Base-by-base conservation (phyloP, 768 basidiomycete genomes). In the Mrakia hoshinonis region DNA sequence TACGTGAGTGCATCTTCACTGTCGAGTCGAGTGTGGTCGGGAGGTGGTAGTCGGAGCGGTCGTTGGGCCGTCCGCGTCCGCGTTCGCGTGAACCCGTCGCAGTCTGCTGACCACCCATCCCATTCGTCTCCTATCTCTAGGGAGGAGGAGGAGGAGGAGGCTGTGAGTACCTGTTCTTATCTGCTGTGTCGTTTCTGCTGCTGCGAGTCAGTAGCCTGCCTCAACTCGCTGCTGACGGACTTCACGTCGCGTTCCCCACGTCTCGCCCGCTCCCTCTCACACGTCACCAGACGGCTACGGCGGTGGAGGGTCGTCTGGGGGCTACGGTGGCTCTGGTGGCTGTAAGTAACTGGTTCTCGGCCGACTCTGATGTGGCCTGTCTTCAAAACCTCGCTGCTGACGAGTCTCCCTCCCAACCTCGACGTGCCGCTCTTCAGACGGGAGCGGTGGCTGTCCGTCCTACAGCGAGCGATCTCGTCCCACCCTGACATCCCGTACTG, bases 91-190 rank as follows among this genome's bases (percentile, higher is more conserved):
- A n/a, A 52, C 51, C n/a, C n/a, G 51, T 52, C 51, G 22, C 51
- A 26, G 51, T 4, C 7, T 12, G 54, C 54, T 55, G 54, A 55
- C 54, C 29, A 4, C 13, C 4, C 26, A 24, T 51, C 20, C 54
- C 11, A 3, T 15, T 31, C 20, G 4, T 15, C 7, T 55, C 26
- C 10, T 2, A 0, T 34, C 5, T 18, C 3, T 29, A 55, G 54
- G 54, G 54, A 55, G 54, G 54, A 55, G 54, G 58, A 60, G 58
- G 54, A 55, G 49, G 49, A 58, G 58, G 58, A 61, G 58, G 58
- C 9, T 61, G 58, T 61, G 36, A 61, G 58, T 61, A 7, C 15
- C 13, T 38, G n/a, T 2, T 39, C n/a, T 22, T 20, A 34, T n/a
- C 36, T 31, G 10, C 36, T 39, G 3, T 61, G 22, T 5, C 18